phyloP scores from a whole-genome alignment of 2,329 filamentous ascomycete species.

The Alternaria angustiovoidea region DNA sequence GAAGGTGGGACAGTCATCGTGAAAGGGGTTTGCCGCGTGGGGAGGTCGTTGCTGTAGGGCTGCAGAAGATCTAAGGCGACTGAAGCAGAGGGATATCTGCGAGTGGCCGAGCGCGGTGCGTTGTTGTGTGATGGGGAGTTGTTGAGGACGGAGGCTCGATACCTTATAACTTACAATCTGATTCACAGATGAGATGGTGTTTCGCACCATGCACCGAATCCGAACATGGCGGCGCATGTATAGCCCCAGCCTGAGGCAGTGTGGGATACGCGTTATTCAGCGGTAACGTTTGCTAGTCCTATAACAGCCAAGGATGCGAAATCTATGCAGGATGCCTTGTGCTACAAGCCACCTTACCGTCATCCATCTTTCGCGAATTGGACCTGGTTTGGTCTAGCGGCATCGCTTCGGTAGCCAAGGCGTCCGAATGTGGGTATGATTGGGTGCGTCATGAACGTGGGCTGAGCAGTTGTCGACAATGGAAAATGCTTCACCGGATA shows the following conservation, averaged over 20 bases:
- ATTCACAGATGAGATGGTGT: conserved; percentile 7
- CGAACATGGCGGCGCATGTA: background rate
- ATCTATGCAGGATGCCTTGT: background rate
- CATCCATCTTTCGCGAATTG: conserved; percentile 5
- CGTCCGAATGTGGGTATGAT: background rate
- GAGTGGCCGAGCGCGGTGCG: background rate
- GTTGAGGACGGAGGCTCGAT: conserved; percentile 2
- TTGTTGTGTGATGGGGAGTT: conserved; percentile 1
- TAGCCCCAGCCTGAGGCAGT: conserved; percentile 9
- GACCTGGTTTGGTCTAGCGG: conserved; percentile 1
- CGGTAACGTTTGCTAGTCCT: background rate
- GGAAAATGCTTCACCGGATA: background rate
- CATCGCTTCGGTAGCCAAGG: conserved; percentile 10
- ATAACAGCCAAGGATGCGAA: conserved; percentile 3
- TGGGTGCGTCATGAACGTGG: background rate
- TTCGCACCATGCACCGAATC: conserved; percentile 5
- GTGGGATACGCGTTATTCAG: conserved; percentile 7
- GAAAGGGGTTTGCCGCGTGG: background rate
- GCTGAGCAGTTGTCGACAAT: background rate
- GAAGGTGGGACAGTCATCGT: conserved; percentile 32
- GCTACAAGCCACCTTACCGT: conserved; percentile 1
- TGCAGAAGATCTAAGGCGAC: background rate
- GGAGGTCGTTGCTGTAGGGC: background rate
- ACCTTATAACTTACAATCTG: conserved; percentile 24
- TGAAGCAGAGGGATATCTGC: background rate